These are phyloP conservation scores for Fusarium sulawesiense DNA, from an alignment of 2,329 filamentous ascomycete genomes.

Conservation along the genomic window DNA sequence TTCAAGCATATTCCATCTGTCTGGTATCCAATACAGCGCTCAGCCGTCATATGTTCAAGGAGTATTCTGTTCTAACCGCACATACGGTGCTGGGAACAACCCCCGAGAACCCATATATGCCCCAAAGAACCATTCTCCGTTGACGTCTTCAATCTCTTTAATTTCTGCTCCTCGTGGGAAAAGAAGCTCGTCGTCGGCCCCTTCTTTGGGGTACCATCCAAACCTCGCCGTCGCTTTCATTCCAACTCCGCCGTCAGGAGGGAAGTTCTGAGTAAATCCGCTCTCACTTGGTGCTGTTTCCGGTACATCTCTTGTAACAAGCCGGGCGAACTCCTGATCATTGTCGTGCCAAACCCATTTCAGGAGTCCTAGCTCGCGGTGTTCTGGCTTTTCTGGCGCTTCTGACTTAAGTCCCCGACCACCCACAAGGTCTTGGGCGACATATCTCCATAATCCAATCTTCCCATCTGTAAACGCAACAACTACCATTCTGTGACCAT, in stretches of 20 bases:
- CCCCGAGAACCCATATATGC: slow-evolving; percentile 84
- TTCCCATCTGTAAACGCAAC: slow-evolving; percentile 78
- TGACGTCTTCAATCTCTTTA: slow-evolving; percentile 84
- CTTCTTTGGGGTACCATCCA: slow-evolving; percentile 79
- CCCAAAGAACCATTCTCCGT: slow-evolving; percentile 91
- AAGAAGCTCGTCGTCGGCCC: slow-evolving; percentile 77
- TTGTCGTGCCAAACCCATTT: slow-evolving; percentile 65
- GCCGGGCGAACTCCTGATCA: slow-evolving; percentile 55
- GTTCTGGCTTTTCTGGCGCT: slow-evolving; percentile 54
- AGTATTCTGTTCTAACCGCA: slow-evolving; percentile 59
- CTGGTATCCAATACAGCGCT: not conserved
- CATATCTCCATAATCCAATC: slow-evolving; percentile 73
- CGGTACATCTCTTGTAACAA: slow-evolving; percentile 65
- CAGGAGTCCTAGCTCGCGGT: slow-evolving; percentile 53
- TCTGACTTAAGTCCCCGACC: slow-evolving; percentile 76
- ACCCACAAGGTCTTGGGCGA: slow-evolving; percentile 80
- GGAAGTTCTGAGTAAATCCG: slow-evolving; percentile 61
- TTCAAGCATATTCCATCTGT: not conserved
- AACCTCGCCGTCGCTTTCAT: slow-evolving; percentile 73
- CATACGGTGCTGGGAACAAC: slow-evolving; percentile 84
- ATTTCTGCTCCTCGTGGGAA: slow-evolving; percentile 89
- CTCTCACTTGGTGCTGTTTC: slow-evolving; percentile 54
- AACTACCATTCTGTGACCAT: slow-evolving; percentile 86
- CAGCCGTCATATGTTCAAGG: slow-evolving; percentile 10
- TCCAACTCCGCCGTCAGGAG: slow-evolving; percentile 80